phyloP scores from a whole-genome alignment of 768 basidiomycete species.

The Auriscalpium vulgare region DNA sequence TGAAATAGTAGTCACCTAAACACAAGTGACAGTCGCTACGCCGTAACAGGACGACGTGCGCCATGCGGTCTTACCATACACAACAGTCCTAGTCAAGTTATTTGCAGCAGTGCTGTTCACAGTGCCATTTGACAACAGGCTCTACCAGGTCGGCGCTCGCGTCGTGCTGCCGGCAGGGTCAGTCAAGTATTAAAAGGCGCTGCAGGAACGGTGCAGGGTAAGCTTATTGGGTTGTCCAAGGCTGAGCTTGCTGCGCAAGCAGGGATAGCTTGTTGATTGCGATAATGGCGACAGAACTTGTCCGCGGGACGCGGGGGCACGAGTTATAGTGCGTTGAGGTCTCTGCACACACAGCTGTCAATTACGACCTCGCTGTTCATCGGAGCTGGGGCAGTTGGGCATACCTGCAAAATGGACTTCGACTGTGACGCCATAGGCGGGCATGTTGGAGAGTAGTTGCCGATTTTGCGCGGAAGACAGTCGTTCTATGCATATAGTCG shows the following conservation, averaged over 20 bases:
- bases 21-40: not conserved
- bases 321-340: conserved; percentile 64
- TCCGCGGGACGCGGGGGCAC: conserved; percentile 58
- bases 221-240: conserved; percentile 25
- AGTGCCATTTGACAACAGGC: conserved; percentile 58
- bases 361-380: not conserved
- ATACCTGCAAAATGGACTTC: conserved; percentile 41
- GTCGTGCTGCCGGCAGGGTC: not conserved
- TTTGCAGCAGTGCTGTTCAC: conserved; percentile 49
- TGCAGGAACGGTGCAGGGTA: conserved; percentile 18
- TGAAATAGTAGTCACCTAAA: conserved; percentile 57
- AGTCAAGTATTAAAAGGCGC: not conserved
- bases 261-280: conserved; percentile 52
- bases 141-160: conserved; percentile 45
- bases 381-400: not conserved
- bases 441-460: conserved; percentile 29
- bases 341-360: conserved; percentile 32
- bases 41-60: not conserved
- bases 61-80: conserved; percentile 34
- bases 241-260: conserved; percentile 36
- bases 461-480: too few species aligned
- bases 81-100: conserved; percentile 46
- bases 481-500: too few species aligned
- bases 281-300: conserved; percentile 58
- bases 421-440: conserved; percentile 45